These are phyloP conservation scores for Dothistroma septosporum DNA, from an alignment of 2,329 filamentous ascomycete species.

Conservation along the genomic window DNA sequence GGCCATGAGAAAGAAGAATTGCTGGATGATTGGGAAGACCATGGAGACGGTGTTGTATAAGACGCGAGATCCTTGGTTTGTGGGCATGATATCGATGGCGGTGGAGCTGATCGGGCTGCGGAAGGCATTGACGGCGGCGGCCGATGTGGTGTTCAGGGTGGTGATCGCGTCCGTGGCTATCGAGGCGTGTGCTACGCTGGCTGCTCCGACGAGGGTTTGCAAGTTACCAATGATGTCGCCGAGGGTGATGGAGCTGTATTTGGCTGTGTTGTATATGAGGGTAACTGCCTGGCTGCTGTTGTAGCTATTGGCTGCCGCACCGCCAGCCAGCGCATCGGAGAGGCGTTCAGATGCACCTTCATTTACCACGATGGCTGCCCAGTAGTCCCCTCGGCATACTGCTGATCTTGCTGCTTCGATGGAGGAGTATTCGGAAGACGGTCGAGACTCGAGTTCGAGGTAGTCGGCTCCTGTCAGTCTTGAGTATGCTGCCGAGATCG, in stretches of 20 bases:
- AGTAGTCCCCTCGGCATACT: constrained; percentile 29
- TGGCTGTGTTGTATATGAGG: constrained; percentile 46
- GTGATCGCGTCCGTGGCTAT: neutral
- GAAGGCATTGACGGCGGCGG: neutral
- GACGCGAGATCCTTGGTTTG: constrained; percentile 28
- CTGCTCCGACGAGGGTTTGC: neutral
- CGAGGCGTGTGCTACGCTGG: neutral
- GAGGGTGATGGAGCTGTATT: constrained; percentile 41
- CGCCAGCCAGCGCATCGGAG: constrained; percentile 35
- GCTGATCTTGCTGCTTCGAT: constrained; percentile 25
- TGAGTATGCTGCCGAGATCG: constrained; percentile 23
- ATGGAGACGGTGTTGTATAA: constrained; percentile 47
- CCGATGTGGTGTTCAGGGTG: neutral
- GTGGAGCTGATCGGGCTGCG: constrained; percentile 36
- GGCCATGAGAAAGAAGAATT: constrained; percentile 48
- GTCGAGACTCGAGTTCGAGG: constrained; percentile 10
- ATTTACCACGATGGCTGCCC: constrained; percentile 30
- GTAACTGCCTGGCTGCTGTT: constrained; percentile 36
- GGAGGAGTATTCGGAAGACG: constrained; percentile 14
- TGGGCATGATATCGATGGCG: constrained; percentile 40
- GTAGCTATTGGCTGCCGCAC: constrained; percentile 35
- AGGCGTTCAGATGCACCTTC: constrained; percentile 40
- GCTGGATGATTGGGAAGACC: constrained; percentile 45
- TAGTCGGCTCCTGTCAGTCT: constrained; percentile 23
- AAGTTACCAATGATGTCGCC: constrained; percentile 26